Percentiles rank a stretch among this genome's conserved stretches.
phyloP scores from a whole-genome alignment of 176 grass and related monocot species.

The Aechmea fasciata region DNA sequence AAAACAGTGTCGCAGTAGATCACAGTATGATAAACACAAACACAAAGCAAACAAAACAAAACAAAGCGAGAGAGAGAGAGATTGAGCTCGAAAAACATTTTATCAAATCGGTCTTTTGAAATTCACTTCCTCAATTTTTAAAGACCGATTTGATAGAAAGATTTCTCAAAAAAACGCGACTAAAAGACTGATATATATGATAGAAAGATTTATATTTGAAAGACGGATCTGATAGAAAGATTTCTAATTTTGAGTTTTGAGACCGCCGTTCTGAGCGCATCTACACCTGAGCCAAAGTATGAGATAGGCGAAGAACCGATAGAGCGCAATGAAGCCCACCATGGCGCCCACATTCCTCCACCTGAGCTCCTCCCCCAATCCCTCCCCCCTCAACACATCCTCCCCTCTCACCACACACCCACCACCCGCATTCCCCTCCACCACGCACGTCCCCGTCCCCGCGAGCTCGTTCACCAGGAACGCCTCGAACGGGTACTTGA shows the following conservation, averaged over 20 bases:
- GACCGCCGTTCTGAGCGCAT: conserved; percentile 38
- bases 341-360: conserved; percentile 67
- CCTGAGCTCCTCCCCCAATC: conserved; percentile 40
- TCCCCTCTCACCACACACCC: conserved; percentile 48
- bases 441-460: conserved; percentile 35
- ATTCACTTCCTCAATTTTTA: too few species aligned
- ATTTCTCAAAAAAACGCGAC: too few species aligned
- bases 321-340: conserved; percentile 47
- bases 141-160: too few species aligned
- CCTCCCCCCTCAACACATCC: conserved; percentile 53
- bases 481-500: conserved; percentile 78
- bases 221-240: too few species aligned
- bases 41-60: too few species aligned
- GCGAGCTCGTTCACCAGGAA: conserved; percentile 73
- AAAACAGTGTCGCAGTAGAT: too few species aligned
- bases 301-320: conserved; percentile 48
- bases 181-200: too few species aligned
- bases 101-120: too few species aligned
- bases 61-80: too few species aligned
- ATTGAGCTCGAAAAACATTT: too few species aligned
- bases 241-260: background rate
- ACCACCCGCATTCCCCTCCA: conserved; percentile 19
- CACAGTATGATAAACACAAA: too few species aligned
- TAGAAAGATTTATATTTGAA: too few species aligned
- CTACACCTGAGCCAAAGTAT: conserved; percentile 46